Conservation (phyloP, 2,329 filamentous ascomycete genomes). For the Penicillium crustosum region DNA sequence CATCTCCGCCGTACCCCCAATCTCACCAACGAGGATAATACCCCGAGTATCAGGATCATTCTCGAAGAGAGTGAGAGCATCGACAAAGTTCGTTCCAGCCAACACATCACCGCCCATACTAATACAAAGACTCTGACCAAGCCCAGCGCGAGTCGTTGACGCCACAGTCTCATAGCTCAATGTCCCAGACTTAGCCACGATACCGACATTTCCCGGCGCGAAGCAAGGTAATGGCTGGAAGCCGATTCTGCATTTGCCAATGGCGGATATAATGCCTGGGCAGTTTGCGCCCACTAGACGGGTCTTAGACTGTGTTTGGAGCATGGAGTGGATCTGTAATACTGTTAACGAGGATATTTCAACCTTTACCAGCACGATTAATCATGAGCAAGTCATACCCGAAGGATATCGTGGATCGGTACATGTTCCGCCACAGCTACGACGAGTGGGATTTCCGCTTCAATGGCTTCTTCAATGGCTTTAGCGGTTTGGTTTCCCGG, state of each 20-base stretch:
- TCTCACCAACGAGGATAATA: conserved; percentile 71
- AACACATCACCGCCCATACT: conserved; percentile 76
- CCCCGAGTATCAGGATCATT: conserved; percentile 67
- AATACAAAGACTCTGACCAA: conserved; percentile 75
- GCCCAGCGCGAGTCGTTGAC: conserved; percentile 68
- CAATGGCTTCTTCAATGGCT: conserved; percentile 77
- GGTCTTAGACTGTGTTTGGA: conserved; percentile 69
- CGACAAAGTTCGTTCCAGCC: conserved; percentile 71
- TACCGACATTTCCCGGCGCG: conserved; percentile 66
- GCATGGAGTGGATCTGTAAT: conserved; percentile 63
- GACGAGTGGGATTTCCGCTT: conserved; percentile 73
- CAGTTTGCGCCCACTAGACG: conserved; percentile 78
- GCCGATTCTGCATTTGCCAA: conserved; percentile 68
- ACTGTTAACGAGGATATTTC: not conserved
- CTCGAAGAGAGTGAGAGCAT: conserved; percentile 66
- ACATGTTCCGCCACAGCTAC: conserved; percentile 80
- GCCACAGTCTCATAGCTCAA: conserved; percentile 78
- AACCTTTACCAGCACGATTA: not conserved
- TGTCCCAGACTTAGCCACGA: conserved; percentile 78
- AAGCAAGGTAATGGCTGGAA: conserved; percentile 77
- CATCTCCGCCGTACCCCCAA: conserved; percentile 68
- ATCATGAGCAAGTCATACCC: conserved; percentile 48
- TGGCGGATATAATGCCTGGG: conserved; percentile 74
- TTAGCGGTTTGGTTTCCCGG: conserved; percentile 69
- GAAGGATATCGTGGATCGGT: conserved; percentile 73